Evolutionary conservation across 2,329 filamentous ascomycete genomes (phyloP).

Genomic region (Penicillium oxalicum): DNA sequence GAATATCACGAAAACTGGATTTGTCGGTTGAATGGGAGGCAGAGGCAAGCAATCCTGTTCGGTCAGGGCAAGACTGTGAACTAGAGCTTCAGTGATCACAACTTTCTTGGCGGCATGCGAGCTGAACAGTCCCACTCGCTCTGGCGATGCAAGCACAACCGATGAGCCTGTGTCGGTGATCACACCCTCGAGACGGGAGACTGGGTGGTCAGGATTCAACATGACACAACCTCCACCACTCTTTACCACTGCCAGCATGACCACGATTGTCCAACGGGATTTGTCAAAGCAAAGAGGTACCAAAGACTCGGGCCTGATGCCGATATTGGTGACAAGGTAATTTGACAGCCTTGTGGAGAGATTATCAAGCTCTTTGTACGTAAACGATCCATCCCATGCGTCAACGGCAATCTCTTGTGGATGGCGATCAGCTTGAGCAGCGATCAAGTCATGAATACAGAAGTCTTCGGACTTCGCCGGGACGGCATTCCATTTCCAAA

Average conservation of each 20-base stretch:
- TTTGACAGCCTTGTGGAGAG: slow-evolving; percentile 28
- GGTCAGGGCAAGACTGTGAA: neutral
- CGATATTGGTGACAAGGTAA: slow-evolving; percentile 21
- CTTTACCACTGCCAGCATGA: slow-evolving; percentile 28
- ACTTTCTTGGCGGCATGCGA: neutral
- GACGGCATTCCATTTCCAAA: slow-evolving; percentile 8
- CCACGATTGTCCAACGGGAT: slow-evolving; percentile 19
- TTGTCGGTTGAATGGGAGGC: neutral
- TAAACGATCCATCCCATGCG: slow-evolving; percentile 26
- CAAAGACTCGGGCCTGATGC: slow-evolving; percentile 21
- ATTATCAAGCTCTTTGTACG: slow-evolving; percentile 22
- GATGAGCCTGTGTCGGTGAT: slow-evolving; percentile 2
- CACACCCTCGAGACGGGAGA: slow-evolving; percentile 1
- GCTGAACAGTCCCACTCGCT: neutral
- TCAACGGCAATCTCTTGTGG: slow-evolving; percentile 6
- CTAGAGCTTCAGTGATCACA: neutral
- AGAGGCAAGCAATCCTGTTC: neutral
- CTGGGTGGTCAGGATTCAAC: slow-evolving; percentile 1
- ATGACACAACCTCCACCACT: slow-evolving; percentile 25
- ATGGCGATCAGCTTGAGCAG: slow-evolving; percentile 4
- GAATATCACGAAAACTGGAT: slow-evolving; percentile 12
- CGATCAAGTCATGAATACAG: slow-evolving; percentile 8
- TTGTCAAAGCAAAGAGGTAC: slow-evolving; percentile 24
- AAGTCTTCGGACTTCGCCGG: neutral
- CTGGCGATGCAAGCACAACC: slow-evolving; percentile 1